Base-by-base conservation (phyloP, 208 protist species). In the Acanthamoeba triangularis region DNA sequence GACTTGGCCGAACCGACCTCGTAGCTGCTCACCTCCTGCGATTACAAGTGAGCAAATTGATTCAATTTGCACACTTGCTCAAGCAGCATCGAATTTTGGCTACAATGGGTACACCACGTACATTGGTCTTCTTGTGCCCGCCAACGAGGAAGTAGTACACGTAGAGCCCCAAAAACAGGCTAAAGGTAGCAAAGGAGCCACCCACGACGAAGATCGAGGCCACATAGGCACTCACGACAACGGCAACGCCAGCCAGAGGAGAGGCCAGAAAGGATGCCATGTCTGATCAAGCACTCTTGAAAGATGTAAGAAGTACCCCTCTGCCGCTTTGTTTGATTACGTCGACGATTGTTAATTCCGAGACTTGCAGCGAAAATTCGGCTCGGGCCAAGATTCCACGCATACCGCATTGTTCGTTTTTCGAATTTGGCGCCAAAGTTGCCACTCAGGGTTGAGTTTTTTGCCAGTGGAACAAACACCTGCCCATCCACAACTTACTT, bases 81-180 rank as follows among this genome's bases (percentile, higher is more conserved):
- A n/a, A 13, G 65, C 3, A 0, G 65, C n/a, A 37, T 72, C n/a
- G n/a, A 37, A 10, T 44, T 10, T n/a, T 23, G 59, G 61, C 8
- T 59, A 6, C 23, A 20, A 65, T 23, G 59, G 61, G 2, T 59
- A 0, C 1, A 30, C 20, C 37, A 41, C 80, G 52, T 88, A 88
- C 80, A 25, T 88, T 88, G 80, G 41, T 16, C 80, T 37, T 88
- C 80, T 88, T 88, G 49, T 88, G 80, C 80, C 80, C 63, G 35
- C 28, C 80, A 41, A 63, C 61, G 0, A 44, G 47, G 49, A 63
- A 88, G 80, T 44, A 88, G n/a, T 63, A 63, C 47, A n/a, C 41
- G 80, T 88, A 88, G 49, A 88, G 80, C 25, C 13, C 18, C 49
- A 88, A 23, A 5, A 63, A 3, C 0, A 88, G 30, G 14, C 7